These are phyloP conservation scores for Hygrophoropsis aurantiaca DNA, from an alignment of 768 basidiomycete species.

Conservation along the genomic window DNA sequence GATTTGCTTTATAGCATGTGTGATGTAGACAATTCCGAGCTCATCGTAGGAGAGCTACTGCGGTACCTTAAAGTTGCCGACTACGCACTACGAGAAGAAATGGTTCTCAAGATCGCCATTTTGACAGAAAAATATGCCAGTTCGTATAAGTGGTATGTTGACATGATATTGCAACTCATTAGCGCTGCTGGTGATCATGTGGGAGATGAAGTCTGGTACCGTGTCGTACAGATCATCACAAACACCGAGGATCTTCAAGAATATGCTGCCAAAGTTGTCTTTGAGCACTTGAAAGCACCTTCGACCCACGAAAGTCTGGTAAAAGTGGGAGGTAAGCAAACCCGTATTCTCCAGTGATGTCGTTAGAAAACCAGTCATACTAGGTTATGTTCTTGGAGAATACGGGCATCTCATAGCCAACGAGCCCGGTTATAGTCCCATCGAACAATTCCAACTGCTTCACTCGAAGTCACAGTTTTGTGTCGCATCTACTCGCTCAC, in stretches of 20 bases:
- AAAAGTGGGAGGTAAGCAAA: slow-evolving; percentile 82
- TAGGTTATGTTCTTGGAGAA: slow-evolving; percentile 96
- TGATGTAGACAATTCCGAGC: slow-evolving; percentile 93
- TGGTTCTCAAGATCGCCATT: slow-evolving; percentile 98
- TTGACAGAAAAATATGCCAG: slow-evolving; percentile 98
- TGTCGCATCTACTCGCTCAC: slow-evolving; percentile 84
- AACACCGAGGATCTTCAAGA: slow-evolving; percentile 98
- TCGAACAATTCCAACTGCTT: slow-evolving; percentile 89
- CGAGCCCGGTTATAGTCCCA: slow-evolving; percentile 87
- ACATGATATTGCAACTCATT: slow-evolving; percentile 94
- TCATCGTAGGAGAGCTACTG: slow-evolving; percentile 93
- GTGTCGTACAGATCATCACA: slow-evolving; percentile 96
- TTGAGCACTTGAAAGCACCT: slow-evolving; percentile 84
- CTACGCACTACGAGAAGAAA: slow-evolving; percentile 94
- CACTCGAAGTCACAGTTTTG: slow-evolving; percentile 97
- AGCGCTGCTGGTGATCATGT: slow-evolving; percentile 98
- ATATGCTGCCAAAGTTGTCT: slow-evolving; percentile 91
- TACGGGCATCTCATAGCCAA: slow-evolving; percentile 98
- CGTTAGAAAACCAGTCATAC: slow-evolving; percentile 7
- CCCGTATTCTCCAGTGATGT: neutral
- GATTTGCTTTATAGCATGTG: slow-evolving; percentile 99
- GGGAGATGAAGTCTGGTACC: slow-evolving; percentile 99
- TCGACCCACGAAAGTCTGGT: slow-evolving; percentile 91
- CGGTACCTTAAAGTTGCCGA: slow-evolving; percentile 95
- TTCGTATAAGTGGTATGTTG: slow-evolving; percentile 99